phyloP scores from a whole-genome alignment of 768 basidiomycete species.

The Coprinellus aureogranulatus region DNA sequence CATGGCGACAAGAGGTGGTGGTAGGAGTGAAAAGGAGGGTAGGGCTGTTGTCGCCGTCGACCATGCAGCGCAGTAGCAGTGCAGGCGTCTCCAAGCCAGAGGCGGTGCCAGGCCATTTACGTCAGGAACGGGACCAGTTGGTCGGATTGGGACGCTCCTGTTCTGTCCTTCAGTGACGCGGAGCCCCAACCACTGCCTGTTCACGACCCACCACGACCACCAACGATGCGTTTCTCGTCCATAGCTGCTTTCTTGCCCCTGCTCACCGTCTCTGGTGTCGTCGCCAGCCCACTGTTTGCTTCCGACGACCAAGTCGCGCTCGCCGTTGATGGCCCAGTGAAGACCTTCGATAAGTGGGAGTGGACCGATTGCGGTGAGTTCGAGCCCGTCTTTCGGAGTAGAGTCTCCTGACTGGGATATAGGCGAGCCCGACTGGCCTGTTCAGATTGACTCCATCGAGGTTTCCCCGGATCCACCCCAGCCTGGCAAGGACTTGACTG shows the following conservation, averaged over 20 bases:
- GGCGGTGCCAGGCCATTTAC: not conserved
- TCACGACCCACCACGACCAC: not conserved
- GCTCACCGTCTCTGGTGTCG: constrained; percentile 14
- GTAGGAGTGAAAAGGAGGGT: constrained; percentile 17
- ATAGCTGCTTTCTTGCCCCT: constrained; percentile 6
- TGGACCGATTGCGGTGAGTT: constrained; percentile 74
- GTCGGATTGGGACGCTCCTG: not conserved
- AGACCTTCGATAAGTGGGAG: constrained; percentile 52
- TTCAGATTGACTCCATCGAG: constrained; percentile 68
- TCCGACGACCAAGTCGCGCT: constrained; percentile 12
- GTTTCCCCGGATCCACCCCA: constrained; percentile 86
- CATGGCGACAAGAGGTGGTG: constrained; percentile 47
- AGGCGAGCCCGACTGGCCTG: constrained; percentile 45
- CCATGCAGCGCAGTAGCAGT: not conserved
- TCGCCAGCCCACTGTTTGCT: constrained; percentile 16
- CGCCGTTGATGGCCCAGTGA: constrained; percentile 24
- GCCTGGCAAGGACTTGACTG: constrained; percentile 85
- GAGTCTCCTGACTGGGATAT: constrained; percentile 13
- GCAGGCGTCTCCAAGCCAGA: not conserved
- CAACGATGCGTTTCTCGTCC: not conserved
- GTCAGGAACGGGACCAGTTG: constrained; percentile 1
- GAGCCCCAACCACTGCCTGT: not conserved
- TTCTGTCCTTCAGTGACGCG: not conserved
- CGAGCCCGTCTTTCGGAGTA: not conserved
- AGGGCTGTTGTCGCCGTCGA: constrained; percentile 10